Percentiles rank a stretch among this genome's conserved stretches.
Conservation (phyloP, 768 basidiomycete species). For the Chlorophyllum brunneum region DNA sequence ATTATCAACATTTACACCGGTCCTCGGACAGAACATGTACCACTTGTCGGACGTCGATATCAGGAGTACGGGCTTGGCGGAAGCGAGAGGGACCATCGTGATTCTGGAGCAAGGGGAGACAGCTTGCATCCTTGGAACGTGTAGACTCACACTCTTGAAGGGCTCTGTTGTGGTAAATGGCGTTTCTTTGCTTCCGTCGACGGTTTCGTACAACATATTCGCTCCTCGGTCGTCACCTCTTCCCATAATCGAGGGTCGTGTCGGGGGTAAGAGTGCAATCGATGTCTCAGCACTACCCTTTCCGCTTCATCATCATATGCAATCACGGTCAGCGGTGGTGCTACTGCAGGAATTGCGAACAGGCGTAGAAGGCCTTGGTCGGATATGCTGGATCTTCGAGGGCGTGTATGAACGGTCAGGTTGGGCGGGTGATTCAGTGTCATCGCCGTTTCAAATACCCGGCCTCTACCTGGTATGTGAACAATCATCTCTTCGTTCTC, state of each 20-base stretch:
- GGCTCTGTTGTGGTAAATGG: slow-evolving; percentile 62
- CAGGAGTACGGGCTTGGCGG: slow-evolving; percentile 15
- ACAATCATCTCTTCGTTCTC: background rate
- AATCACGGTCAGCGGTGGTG: slow-evolving; percentile 34
- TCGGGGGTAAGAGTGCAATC: background rate
- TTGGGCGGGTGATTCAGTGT: too few species aligned
- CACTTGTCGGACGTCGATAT: slow-evolving; percentile 36
- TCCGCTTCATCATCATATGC: slow-evolving; percentile 21
- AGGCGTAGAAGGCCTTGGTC: slow-evolving; percentile 64
- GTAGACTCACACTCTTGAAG: slow-evolving; percentile 54
- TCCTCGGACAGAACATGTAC: slow-evolving; percentile 42
- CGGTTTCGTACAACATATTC: slow-evolving; percentile 49
- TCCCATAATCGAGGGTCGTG: slow-evolving; percentile 38
- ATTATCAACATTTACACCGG: slow-evolving; percentile 51
- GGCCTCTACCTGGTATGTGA: background rate
- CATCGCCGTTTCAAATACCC: background rate
- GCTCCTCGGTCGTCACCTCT: slow-evolving; percentile 80
- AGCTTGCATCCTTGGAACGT: slow-evolving; percentile 67
- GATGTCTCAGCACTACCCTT: slow-evolving; percentile 2
- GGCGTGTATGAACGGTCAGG: background rate
- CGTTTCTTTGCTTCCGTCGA: slow-evolving; percentile 39
- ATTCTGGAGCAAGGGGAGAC: slow-evolving; percentile 45
- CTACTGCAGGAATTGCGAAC: slow-evolving; percentile 54
- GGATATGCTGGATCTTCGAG: slow-evolving; percentile 8
- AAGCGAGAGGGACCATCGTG: slow-evolving; percentile 32